Percentiles rank a stretch among this genome's conserved stretches.
These are phyloP conservation scores for Podila epicladia DNA, from an alignment of 192 early-diverging fungal genomes.

Conservation along the genomic window DNA sequence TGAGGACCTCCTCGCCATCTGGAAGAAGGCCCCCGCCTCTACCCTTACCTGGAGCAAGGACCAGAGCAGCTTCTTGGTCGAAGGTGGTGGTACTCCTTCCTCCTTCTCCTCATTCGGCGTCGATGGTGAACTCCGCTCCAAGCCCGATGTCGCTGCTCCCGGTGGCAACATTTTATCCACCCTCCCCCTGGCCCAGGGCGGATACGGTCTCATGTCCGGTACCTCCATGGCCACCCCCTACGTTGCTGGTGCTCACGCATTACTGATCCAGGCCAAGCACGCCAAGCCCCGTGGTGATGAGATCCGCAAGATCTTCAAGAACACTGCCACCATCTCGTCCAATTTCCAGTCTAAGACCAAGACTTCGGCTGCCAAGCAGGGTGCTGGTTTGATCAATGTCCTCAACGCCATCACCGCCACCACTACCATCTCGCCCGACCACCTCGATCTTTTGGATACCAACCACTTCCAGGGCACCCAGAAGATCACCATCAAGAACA, in stretches of 20 bases:
- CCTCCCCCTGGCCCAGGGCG: conserved; percentile 24
- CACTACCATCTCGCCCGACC: conserved; percentile 26
- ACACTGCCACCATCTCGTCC: conserved; percentile 29
- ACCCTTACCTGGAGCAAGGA: conserved; percentile 11
- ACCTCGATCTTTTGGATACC: conserved; percentile 36
- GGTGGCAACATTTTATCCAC: conserved; percentile 51
- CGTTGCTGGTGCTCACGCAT: conserved; percentile 47
- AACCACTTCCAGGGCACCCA: conserved; percentile 33
- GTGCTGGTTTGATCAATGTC: conserved; percentile 48
- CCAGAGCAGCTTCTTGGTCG: not conserved
- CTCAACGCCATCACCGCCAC: conserved; percentile 26
- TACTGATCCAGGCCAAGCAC: conserved; percentile 41
- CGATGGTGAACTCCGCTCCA: conserved; percentile 7
- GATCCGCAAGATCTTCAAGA: conserved; percentile 35
- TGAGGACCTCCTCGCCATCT: conserved; percentile 30
- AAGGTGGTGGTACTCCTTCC: conserved; percentile 54
- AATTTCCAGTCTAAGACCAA: conserved; percentile 12
- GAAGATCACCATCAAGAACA: conserved; percentile 53
- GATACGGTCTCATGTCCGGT: conserved; percentile 42
- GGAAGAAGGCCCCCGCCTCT: conserved; percentile 20
- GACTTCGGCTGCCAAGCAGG: conserved; percentile 47
- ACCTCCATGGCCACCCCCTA: conserved; percentile 60
- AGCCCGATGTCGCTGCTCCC: conserved; percentile 60
- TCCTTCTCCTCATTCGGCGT: conserved; percentile 66
- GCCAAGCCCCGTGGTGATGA: conserved; percentile 24